Evolutionary conservation across 2,329 filamentous ascomycete species (phyloP).

Genomic region (Chrysosporium keratinophilum): DNA sequence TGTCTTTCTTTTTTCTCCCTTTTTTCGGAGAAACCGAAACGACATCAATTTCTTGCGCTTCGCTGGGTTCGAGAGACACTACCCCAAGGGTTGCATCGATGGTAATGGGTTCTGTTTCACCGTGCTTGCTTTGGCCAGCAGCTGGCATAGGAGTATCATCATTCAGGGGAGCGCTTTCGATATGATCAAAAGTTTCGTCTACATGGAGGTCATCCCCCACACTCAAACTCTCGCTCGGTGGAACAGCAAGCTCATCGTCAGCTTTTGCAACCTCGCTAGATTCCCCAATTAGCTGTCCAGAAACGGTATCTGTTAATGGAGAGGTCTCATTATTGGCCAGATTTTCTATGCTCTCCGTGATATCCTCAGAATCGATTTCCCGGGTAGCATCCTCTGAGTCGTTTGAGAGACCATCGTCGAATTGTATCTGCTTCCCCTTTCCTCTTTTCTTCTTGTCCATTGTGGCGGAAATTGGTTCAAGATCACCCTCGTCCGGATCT

Average conservation of each 20-base stretch:
- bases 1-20: slow-evolving; percentile 1
- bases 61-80: background rate
- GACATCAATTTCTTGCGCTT: background rate
- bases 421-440: background rate
- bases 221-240: background rate
- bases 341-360: background rate
- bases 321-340: background rate
- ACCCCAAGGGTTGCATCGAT: background rate
- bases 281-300: background rate
- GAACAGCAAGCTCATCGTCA: background rate
- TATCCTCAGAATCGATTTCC: background rate
- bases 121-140: background rate
- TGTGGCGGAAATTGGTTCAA: background rate
- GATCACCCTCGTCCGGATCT: background rate
- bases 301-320: background rate
- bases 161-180: background rate
- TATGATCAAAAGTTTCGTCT: background rate
- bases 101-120: background rate
- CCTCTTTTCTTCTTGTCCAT: slow-evolving; percentile 7
- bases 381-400: background rate
- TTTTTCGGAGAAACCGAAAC: background rate
- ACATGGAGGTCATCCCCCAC: background rate
- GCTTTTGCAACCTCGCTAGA: background rate
- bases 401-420: background rate
- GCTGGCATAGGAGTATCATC: background rate